Evolutionary conservation across 352 stramenopile genomes (phyloP).

Genomic region (Phytophthora colocasiae): DNA sequence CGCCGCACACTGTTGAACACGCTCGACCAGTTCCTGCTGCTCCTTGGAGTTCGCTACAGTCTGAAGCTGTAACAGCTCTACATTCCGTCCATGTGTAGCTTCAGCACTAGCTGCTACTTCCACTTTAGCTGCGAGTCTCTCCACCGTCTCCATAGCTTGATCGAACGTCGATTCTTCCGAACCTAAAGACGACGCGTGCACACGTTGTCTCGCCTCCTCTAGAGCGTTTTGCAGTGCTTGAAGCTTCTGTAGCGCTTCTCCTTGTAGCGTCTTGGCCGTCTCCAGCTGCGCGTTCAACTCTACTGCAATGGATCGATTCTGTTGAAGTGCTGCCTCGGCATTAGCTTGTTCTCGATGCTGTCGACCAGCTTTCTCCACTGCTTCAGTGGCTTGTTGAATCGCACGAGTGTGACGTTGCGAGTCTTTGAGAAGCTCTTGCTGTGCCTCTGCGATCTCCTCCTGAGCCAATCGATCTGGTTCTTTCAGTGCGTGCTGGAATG

Average conservation of each 20-base stretch:
- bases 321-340: slow-evolving; percentile 42
- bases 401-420: slow-evolving; percentile 47
- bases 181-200: slow-evolving; percentile 40
- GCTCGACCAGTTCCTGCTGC: slow-evolving; percentile 36
- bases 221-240: slow-evolving; percentile 39
- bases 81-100: slow-evolving; percentile 45
- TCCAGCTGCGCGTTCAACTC: slow-evolving; percentile 44
- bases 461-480: slow-evolving; percentile 76
- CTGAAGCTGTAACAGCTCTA: slow-evolving; percentile 36
- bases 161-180: slow-evolving; percentile 21
- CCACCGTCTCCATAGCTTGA: slow-evolving; percentile 39
- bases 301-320: slow-evolving; percentile 33
- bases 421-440: slow-evolving; percentile 56
- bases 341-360: slow-evolving; percentile 38
- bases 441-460: slow-evolving; percentile 80
- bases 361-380: slow-evolving; percentile 46
- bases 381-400: slow-evolving; percentile 54
- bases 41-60: slow-evolving; percentile 29
- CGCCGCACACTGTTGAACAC: slow-evolving; percentile 38
- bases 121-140: slow-evolving; percentile 59
- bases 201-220: slow-evolving; percentile 38
- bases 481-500: slow-evolving; percentile 69
- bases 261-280: slow-evolving; percentile 32
- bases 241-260: slow-evolving; percentile 35
- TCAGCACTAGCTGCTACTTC: slow-evolving; percentile 61